phyloP scores from a whole-genome alignment of 495 filamentous ascomycete genomes.

The Eremomyces bilateralis region DNA sequence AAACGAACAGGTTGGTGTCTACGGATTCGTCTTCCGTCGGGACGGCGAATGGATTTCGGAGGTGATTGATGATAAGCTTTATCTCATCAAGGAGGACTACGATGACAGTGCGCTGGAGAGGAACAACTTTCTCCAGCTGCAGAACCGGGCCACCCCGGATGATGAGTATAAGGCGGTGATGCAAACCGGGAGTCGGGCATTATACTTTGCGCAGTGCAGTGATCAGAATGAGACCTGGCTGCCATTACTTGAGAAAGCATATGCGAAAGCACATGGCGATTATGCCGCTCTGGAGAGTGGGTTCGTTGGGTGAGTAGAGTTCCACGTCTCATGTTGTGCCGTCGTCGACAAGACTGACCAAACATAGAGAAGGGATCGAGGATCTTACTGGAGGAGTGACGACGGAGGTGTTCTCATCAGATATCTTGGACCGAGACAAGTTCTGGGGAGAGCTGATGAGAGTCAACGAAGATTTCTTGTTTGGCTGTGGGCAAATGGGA shows the following conservation, averaged over 20 bases:
- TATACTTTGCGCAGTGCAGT: conserved; percentile 75
- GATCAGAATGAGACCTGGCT: conserved; percentile 87
- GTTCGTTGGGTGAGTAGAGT: conserved; percentile 34
- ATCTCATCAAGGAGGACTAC: conserved; percentile 63
- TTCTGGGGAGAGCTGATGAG: conserved; percentile 84
- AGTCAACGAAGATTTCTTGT: conserved; percentile 70
- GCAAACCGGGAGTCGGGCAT: conserved; percentile 53
- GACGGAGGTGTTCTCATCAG: conserved; percentile 50
- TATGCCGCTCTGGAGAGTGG: conserved; percentile 67
- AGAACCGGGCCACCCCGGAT: conserved; percentile 45
- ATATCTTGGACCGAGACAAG: conserved; percentile 65
- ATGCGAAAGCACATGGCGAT: conserved; percentile 85
- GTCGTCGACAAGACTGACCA: conserved; percentile 1
- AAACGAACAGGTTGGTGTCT: conserved; percentile 66
- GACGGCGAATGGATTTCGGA: conserved; percentile 86
- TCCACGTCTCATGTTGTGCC: conserved; percentile 1
- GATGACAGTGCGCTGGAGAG: conserved; percentile 49
- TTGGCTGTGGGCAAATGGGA: conserved; percentile 44
- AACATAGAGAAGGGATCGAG: conserved; percentile 49
- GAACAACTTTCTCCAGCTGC: conserved; percentile 43
- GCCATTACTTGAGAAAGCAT: conserved; percentile 84
- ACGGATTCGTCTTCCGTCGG: conserved; percentile 84
- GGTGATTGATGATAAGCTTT: conserved; percentile 74
- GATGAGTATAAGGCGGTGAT: conserved; percentile 55
- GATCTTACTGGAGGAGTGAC: conserved; percentile 87